Conservation (phyloP, 305 asterid species). For the Petunia hybrid region DNA sequence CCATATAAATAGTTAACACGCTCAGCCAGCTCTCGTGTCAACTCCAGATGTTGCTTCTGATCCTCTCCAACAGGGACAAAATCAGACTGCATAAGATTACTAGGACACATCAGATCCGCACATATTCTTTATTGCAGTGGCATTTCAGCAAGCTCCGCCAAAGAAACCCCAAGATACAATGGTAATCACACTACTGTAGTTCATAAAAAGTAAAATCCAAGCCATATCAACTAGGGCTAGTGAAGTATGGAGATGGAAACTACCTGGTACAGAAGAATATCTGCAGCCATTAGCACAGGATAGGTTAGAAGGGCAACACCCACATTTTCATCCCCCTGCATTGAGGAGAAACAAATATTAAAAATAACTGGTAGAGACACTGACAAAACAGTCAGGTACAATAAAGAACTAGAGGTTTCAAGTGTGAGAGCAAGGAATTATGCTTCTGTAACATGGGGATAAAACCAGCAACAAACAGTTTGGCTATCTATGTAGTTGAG, state of each 20-base stretch:
- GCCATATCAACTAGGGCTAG: neutral
- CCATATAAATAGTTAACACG: constrained; percentile 89
- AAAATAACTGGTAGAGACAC: neutral
- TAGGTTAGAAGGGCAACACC: constrained; percentile 93
- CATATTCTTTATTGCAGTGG: constrained; percentile 35
- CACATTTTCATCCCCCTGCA: constrained; percentile 93
- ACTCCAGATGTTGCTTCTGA: constrained; percentile 98
- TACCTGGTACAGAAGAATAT: constrained; percentile 95
- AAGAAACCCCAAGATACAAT: neutral
- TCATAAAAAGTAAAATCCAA: constrained; percentile 10
- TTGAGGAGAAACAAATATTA: constrained; percentile 22
- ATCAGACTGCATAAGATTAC: constrained; percentile 84
- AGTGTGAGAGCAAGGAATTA: neutral
- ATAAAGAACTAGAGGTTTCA: neutral
- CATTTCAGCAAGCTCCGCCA: constrained; percentile 23
- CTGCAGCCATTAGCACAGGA: constrained; percentile 98
- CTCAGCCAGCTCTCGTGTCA: constrained; percentile 92
- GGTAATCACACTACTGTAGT: constrained; percentile 19
- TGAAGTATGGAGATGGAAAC: constrained; percentile 32
- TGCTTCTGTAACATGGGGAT: neutral
- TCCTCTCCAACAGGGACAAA: constrained; percentile 98
- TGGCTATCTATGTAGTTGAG: neutral
- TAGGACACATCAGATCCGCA: constrained; percentile 51
- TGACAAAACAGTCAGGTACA: constrained; percentile 7
- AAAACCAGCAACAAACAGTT: constrained; percentile 22